These are phyloP conservation scores for Sonneratia alba DNA, from an alignment of 345 rosid genomes.

Conservation along the genomic window DNA sequence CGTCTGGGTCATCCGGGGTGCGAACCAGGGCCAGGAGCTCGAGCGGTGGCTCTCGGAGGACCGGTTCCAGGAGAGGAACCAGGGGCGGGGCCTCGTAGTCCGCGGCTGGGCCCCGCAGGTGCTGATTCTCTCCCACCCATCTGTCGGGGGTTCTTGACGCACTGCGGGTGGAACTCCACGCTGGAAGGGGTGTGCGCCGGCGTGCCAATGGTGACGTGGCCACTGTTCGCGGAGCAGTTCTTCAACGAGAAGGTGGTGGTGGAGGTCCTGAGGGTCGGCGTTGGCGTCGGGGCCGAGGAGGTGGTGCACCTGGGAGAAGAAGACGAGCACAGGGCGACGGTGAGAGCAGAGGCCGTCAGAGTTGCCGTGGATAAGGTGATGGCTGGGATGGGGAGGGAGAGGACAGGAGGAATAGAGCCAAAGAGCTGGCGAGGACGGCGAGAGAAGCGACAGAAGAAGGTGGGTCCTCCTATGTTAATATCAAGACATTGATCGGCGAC, in stretches of 20 bases:
- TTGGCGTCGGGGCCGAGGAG: slow-evolving; percentile 14
- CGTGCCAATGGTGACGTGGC: slow-evolving; percentile 42
- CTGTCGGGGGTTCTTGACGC: slow-evolving; percentile 40
- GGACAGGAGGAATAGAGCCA: slow-evolving; percentile 18
- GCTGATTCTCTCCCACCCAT: slow-evolving; percentile 26
- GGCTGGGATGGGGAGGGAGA: slow-evolving; percentile 17
- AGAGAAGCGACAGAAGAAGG: slow-evolving; percentile 14
- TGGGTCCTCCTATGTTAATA: slow-evolving; percentile 19
- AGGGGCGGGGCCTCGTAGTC: slow-evolving; percentile 22
- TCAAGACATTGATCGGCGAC: slow-evolving; percentile 16
- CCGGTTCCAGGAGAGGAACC: slow-evolving; percentile 12
- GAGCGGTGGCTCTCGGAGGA: slow-evolving; percentile 12
- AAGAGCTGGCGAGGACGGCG: slow-evolving; percentile 16
- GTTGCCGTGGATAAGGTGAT: slow-evolving; percentile 12
- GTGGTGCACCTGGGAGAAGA: slow-evolving; percentile 12
- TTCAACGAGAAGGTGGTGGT: slow-evolving; percentile 29
- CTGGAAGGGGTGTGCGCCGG: slow-evolving; percentile 29
- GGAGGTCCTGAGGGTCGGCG: slow-evolving; percentile 18
- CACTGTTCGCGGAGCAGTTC: slow-evolving; percentile 39
- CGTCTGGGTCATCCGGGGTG: slow-evolving; percentile 34
- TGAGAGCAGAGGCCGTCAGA: slow-evolving; percentile 17
- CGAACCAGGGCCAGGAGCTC: slow-evolving; percentile 1
- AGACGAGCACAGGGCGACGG: slow-evolving; percentile 13
- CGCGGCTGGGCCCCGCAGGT: slow-evolving; percentile 46
- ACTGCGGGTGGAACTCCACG: slow-evolving; percentile 50